Evolutionary conservation across 169 alveolate species (phyloP), one percentile per base, ranked within the genome.

Genomic region (Cryptosporidium sp.): DNA sequence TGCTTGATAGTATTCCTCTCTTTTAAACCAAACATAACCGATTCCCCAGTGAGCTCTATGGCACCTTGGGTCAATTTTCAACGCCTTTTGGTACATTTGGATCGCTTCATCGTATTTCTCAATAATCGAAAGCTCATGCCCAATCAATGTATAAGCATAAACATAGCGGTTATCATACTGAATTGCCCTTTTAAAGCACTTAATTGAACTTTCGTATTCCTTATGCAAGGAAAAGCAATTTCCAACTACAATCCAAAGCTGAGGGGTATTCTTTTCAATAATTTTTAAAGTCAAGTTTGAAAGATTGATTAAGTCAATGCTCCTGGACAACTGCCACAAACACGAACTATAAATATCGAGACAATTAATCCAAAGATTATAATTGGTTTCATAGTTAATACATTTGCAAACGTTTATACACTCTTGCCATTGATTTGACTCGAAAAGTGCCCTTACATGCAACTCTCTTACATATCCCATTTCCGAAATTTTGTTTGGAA

Each of bases 1-100:
- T 14, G 96, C 96, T 65, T 93, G 93, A 37, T 93, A 86, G 73
- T 92, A 95, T 61, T 94, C 95, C 91, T 95, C 97, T 80, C 95
- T 92, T 71, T 95, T 95, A 69, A 94, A 89, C 91, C 93, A 94
- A 9, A 95, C 94, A 86, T 94, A 93, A 45, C 97, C 97, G 9
- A 94, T 91, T 10, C 97, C 97, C 97, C 97, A 95, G 93, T 95
- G 94, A 12, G 97, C 96, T 58, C 94, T 95, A 14, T 93, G 94
- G 48, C 94, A 95, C 61, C 97, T 92, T 48, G 94, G 95, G 85
- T 95, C 96, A 45, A 91, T 93, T 71, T 94, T 86, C 44, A 87
- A 68, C 1, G 97, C 97, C 75, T 87, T 85, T 48, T 93, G 87
- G 69, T 94, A 95, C 75, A 95, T 92, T 51, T 92, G 94, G 71